A percentile compares a stretch with the other conserved stretches of the same genome.
These are phyloP conservation scores for Hyphodiscus hymeniophilus DNA, from an alignment of 495 filamentous ascomycete species.

Conservation along the genomic window DNA sequence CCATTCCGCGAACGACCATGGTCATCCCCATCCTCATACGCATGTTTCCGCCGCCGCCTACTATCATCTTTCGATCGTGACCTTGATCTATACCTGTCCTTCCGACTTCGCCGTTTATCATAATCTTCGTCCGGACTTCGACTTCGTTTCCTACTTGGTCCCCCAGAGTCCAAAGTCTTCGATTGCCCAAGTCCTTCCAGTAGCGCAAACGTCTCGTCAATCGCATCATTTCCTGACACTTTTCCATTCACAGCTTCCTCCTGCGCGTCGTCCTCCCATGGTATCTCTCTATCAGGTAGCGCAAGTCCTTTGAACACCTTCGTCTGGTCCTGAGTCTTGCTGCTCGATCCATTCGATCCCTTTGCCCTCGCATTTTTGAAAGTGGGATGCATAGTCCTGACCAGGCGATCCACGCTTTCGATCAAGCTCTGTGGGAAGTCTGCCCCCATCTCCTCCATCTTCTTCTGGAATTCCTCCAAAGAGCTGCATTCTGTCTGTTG, in stretches of 20 bases:
- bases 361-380: conserved; percentile 45
- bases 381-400: conserved; percentile 85
- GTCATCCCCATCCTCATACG: conserved; percentile 54
- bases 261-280: conserved; percentile 45
- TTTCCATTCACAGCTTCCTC: conserved; percentile 13
- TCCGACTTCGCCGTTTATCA: conserved; percentile 23
- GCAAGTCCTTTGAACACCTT: conserved; percentile 84
- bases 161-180: conserved; percentile 31
- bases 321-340: conserved; percentile 49
- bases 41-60: conserved; percentile 39
- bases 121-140: conserved; percentile 63
- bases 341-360: conserved; percentile 23
- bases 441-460: conserved; percentile 65
- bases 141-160: conserved; percentile 55
- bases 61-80: conserved; percentile 35
- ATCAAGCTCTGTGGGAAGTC: conserved; percentile 87
- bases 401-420: conserved; percentile 82
- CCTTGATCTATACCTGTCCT: conserved; percentile 31
- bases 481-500: conserved; percentile 70
- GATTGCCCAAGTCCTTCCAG: conserved; percentile 77
- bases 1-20: conserved; percentile 43
- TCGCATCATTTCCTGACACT: conserved; percentile 41
- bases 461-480: conserved; percentile 59
- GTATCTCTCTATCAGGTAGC: conserved; percentile 69
- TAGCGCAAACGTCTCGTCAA: conserved; percentile 91